phyloP scores from a whole-genome alignment of 495 filamentous ascomycete genomes.

The Amniculicola lignicola region DNA sequence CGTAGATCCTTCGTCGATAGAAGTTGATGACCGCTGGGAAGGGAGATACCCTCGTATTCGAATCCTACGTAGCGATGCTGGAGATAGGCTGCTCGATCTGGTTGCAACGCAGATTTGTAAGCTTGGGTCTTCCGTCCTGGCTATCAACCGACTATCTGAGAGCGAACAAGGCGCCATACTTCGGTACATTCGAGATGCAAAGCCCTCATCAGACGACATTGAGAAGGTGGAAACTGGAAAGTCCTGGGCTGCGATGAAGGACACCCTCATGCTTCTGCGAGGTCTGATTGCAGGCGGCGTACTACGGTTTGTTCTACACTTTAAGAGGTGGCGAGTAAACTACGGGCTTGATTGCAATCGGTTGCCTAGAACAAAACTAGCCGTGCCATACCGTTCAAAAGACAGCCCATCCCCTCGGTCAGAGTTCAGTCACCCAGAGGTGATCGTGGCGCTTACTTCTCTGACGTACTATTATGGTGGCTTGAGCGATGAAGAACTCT shows the following conservation, averaged over 20 bases:
- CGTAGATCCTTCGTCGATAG: no score
- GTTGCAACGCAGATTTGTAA: no score
- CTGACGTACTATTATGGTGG: background rate
- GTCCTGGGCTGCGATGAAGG: background rate
- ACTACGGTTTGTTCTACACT: background rate
- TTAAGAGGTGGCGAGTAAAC: background rate
- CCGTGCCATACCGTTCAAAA: background rate
- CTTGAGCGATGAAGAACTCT: background rate
- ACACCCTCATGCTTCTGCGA: conserved; percentile 5
- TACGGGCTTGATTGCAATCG: background rate
- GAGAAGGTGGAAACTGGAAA: background rate
- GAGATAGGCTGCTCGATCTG: no score
- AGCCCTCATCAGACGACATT: background rate
- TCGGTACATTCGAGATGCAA: background rate
- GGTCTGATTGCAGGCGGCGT: background rate
- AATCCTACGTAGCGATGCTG: no score
- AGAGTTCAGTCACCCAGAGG: background rate
- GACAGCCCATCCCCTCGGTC: background rate
- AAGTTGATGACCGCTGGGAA: no score
- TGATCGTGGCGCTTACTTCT: background rate
- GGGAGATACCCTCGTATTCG: no score
- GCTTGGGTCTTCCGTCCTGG: no score
- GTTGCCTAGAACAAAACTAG: background rate
- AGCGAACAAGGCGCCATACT: background rate
- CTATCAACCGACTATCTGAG: no score